Percentiles rank a stretch among this genome's conserved stretches.
Evolutionary conservation across 768 basidiomycete species (phyloP).

Genomic region (Trichaptum fuscoviolaceum): DNA sequence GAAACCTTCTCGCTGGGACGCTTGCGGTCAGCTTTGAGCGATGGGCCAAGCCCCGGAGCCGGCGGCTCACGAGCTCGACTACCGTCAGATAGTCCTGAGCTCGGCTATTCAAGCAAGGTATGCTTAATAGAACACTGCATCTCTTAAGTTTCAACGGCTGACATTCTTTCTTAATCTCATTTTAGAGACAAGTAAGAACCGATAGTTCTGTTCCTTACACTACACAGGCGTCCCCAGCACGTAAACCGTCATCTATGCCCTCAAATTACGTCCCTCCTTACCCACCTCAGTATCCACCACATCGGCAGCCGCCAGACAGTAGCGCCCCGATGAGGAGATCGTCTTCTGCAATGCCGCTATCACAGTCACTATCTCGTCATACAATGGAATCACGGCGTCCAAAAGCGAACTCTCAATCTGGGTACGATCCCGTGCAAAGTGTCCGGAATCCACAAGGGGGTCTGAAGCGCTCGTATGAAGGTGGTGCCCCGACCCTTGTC

Average conservation of each 20-base stretch:
- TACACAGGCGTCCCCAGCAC: background rate
- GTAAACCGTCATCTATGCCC: background rate
- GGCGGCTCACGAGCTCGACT: conserved; percentile 19
- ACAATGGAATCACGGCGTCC: background rate
- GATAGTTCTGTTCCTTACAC: background rate
- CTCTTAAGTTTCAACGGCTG: background rate
- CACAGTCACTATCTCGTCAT: background rate
- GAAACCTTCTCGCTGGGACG: conserved; percentile 38
- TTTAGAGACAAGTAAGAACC: background rate
- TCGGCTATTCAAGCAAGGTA: background rate
- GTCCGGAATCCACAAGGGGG: background rate
- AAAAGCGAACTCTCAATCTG: background rate
- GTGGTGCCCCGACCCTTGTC: background rate
- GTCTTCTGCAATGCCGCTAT: background rate
- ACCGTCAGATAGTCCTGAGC: conserved; percentile 24
- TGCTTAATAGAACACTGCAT: background rate
- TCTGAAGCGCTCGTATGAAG: background rate
- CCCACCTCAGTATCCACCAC: background rate
- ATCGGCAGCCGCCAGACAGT: background rate
- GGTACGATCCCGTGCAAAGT: background rate
- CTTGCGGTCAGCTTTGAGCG: conserved; percentile 31
- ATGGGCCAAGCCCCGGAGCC: conserved; percentile 7
- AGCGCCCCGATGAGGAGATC: background rate
- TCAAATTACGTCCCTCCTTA: background rate
- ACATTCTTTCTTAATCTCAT: background rate